Percentiles rank a stretch among this genome's conserved stretches.
Conservation (phyloP, 257 asterid genomes). For the Solanum peruvianum region DNA sequence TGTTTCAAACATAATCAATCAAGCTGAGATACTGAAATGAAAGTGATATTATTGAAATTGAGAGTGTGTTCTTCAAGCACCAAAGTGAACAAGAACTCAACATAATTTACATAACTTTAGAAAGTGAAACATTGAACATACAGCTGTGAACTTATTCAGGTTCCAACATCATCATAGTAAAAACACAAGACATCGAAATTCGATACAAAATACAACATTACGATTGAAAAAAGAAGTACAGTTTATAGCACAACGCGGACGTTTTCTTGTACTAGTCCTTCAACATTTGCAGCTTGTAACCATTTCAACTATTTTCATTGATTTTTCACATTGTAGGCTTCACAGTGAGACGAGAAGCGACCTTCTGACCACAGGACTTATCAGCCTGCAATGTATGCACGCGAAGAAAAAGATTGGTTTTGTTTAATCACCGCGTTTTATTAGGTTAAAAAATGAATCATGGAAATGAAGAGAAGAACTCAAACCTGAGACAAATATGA, state of each 20-base stretch:
- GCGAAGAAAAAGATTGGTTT: neutral
- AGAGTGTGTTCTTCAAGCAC: neutral
- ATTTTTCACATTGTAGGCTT: slow-evolving; percentile 3
- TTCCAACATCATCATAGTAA: neutral
- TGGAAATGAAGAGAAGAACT: neutral
- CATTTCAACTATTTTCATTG: neutral
- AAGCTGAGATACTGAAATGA: neutral
- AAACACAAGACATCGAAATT: neutral
- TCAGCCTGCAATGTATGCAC: neutral
- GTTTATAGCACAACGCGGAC: neutral
- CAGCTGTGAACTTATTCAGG: neutral
- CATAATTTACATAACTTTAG: neutral
- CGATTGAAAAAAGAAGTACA: neutral
- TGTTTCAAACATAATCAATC: neutral
- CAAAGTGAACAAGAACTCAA: neutral
- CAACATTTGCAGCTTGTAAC: neutral
- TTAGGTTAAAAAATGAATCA: neutral
- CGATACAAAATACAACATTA: neutral
- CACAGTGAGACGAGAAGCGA: slow-evolving; percentile 8
- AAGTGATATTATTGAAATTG: neutral
- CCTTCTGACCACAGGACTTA: slow-evolving; percentile 10
- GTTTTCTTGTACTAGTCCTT: neutral
- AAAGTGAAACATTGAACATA: neutral
- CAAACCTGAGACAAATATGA: slow-evolving; percentile 58
- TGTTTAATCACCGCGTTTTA: neutral